Evolutionary conservation across 352 stramenopile genomes (phyloP), one percentile per base, ranked within the genome.

Genomic region (Phytophthora macrochlamydospora): DNA sequence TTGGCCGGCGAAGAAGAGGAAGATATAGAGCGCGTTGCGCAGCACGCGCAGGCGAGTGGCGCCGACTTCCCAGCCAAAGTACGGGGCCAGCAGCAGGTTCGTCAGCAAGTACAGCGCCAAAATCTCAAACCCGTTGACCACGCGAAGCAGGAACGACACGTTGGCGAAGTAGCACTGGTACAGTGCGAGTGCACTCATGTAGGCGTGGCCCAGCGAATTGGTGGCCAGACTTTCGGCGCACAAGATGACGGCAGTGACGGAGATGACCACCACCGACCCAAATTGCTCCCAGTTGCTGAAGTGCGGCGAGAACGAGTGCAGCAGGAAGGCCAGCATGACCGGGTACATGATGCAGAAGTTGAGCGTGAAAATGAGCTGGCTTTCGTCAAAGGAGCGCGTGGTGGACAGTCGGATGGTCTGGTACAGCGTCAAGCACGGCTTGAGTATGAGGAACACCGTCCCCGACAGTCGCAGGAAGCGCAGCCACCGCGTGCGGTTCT

Each of bases 151-250:
- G 54, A 95, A 91, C 48, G 85, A 89, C 7, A 95, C 55, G 63
- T 93, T 92, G 30, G 83, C 75, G 56, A 94, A 92, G 69, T 94
- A 91, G 69, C 85, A 94, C 64, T 94, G 83, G 55, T 94, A 94
- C 33, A 94, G 52, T 28, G 83, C 85, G 37, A 94, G 69, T 2
- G 89, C 82, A 53, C 81, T 91, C 80, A 92, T 83, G 57, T 94
- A 94, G 2, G 84, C 84, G 59, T 94, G 82, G 1, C 85, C 85
- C 4, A 89, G 65, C 14, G 85, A 92, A 62, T 90, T 88, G 13
- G 81, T 80, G 0, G 78, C 76, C 7, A 93, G 60, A 40, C 83
- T 88, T 62, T 93, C 85, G 5, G 74, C 56, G 52, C 83, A 91
- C 31, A 93, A 68, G 33, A 87, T 78, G 30, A 92, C 43, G 4